Evolutionary conservation across 257 asterid genomes (phyloP).

Genomic region (Anisodus acutangulus): DNA sequence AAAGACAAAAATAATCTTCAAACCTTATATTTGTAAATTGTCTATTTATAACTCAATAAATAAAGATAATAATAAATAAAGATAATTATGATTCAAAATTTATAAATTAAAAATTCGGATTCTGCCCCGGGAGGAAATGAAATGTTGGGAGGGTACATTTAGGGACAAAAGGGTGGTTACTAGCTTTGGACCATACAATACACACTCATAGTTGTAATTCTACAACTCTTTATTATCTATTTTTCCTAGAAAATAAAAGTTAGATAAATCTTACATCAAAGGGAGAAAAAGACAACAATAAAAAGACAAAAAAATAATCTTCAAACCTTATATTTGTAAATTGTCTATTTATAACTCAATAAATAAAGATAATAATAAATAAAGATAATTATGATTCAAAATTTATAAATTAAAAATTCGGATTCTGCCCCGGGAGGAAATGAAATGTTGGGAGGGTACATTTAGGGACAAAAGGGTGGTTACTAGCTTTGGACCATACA

Average conservation of each 20-base stretch:
- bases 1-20: slow-evolving; percentile 7
- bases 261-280: not conserved
- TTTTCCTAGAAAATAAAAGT: not conserved
- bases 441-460: not conserved
- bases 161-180: slow-evolving; percentile 16
- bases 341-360: not conserved
- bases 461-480: slow-evolving; percentile 8
- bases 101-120: not conserved
- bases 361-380: not conserved
- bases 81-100: not conserved
- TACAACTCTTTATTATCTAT: too few relatives aligned
- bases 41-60: not conserved
- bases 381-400: not conserved
- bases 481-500: not conserved
- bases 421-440: not conserved
- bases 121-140: not conserved
- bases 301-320: slow-evolving; percentile 6
- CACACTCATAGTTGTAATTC: too few relatives aligned
- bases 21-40: not conserved
- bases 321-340: not conserved
- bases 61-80: not conserved
- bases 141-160: not conserved
- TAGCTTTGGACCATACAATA: not conserved
- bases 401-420: not conserved
- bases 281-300: not conserved